Evolutionary conservation across 2,329 filamentous ascomycete species (phyloP).

Genomic region (Apiospora phragmitis): DNA sequence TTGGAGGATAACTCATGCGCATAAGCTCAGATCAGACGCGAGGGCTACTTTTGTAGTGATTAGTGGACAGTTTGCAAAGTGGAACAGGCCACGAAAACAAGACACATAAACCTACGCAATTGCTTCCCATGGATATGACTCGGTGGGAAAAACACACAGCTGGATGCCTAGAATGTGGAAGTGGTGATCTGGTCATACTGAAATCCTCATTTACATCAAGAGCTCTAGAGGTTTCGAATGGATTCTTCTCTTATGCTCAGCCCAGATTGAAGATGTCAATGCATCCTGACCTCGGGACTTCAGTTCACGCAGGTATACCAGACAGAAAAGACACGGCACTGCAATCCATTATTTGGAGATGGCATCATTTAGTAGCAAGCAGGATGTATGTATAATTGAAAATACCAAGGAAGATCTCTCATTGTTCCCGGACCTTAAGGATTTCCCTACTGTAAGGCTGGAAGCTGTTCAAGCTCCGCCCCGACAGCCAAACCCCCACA

Average conservation of each 20-base stretch:
- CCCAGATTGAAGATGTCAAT: background rate
- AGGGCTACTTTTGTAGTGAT: background rate
- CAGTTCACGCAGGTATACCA: too few relatives aligned
- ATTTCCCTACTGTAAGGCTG: background rate
- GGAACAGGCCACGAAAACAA: slow-evolving; percentile 17
- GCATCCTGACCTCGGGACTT: background rate
- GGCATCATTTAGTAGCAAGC: too few relatives aligned
- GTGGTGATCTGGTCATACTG: background rate
- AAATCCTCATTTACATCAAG: background rate
- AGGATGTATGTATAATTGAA: too few relatives aligned
- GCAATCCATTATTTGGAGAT: too few relatives aligned
- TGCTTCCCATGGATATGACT: slow-evolving; percentile 4
- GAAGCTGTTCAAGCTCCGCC: background rate
- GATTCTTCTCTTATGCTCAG: background rate
- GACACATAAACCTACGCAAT: background rate
- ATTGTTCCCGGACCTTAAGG: too few relatives aligned
- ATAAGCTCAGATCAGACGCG: background rate
- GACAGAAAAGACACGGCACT: too few relatives aligned
- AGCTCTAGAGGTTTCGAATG: background rate
- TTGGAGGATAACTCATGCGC: background rate
- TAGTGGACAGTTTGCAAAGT: slow-evolving; percentile 18
- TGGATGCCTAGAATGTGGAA: background rate
- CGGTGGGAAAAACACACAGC: background rate
- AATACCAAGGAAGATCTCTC: too few relatives aligned
- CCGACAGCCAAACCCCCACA: background rate